phyloP scores from a whole-genome alignment of 2,329 filamentous ascomycete genomes.

The Macrophomina phaseolina region DNA sequence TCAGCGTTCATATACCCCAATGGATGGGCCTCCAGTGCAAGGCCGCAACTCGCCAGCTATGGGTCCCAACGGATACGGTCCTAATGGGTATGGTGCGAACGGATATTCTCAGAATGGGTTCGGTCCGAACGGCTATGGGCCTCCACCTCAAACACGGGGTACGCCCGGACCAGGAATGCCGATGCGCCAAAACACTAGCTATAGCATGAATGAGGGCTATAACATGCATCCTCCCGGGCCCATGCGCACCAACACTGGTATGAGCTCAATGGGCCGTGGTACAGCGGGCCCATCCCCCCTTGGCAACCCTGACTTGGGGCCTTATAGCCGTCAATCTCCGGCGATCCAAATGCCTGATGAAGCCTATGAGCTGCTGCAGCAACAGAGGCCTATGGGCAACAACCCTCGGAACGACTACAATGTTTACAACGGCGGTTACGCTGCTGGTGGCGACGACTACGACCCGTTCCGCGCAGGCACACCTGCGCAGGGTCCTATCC shows the following conservation, averaged over 20 bases:
- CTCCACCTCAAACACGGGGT: slow-evolving; percentile 41
- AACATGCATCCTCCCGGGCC: slow-evolving; percentile 16
- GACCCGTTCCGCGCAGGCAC: slow-evolving; percentile 23
- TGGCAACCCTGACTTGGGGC: slow-evolving; percentile 9
- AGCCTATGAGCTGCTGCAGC: slow-evolving; percentile 25
- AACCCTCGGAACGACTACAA: not conserved
- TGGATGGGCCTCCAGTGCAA: slow-evolving; percentile 35
- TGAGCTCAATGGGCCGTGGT: slow-evolving; percentile 16
- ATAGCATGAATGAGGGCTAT: slow-evolving; percentile 29
- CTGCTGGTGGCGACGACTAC: slow-evolving; percentile 9
- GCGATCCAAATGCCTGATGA: slow-evolving; percentile 29
- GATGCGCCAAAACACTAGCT: slow-evolving; percentile 33
- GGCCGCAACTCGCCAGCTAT: slow-evolving; percentile 12
- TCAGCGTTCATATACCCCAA: slow-evolving; percentile 33
- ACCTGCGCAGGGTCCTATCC: not conserved
- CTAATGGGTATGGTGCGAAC: not conserved
- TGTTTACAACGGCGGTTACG: slow-evolving; percentile 5
- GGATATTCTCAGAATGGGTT: slow-evolving; percentile 23
- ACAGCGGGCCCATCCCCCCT: slow-evolving; percentile 11
- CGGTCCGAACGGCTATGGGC: slow-evolving; percentile 29
- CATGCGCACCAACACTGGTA: slow-evolving; percentile 23
- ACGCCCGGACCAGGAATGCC: slow-evolving; percentile 35
- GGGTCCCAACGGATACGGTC: slow-evolving; percentile 2
- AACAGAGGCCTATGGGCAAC: not conserved
- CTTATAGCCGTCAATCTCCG: slow-evolving; percentile 33